These are phyloP conservation scores for Daedaleopsis sinensis DNA, from an alignment of 768 basidiomycete genomes.

Conservation along the genomic window DNA sequence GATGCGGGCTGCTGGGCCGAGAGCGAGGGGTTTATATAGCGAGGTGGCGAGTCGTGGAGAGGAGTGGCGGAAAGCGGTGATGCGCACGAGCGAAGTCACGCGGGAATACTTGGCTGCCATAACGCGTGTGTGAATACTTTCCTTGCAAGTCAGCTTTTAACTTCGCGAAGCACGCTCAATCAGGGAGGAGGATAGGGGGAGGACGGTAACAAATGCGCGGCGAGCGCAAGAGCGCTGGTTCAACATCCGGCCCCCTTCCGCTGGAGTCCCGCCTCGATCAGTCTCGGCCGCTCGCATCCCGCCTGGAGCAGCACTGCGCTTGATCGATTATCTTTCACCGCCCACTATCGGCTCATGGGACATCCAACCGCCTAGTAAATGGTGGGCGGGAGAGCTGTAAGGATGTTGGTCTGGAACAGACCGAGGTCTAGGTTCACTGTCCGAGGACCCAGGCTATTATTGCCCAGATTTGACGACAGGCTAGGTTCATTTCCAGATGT, in stretches of 20 bases:
- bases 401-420: background rate
- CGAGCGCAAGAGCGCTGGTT: background rate
- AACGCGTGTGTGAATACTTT: background rate
- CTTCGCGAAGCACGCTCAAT: slow-evolving; percentile 6
- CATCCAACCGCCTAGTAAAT: background rate
- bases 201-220: background rate
- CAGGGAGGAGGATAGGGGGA: background rate
- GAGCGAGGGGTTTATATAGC: slow-evolving; percentile 11
- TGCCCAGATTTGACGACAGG: too few relatives aligned
- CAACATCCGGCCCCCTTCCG: background rate
- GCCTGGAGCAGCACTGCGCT: background rate
- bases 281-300: background rate
- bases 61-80: background rate
- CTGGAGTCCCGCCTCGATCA: background rate
- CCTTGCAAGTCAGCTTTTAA: background rate
- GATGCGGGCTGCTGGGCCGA: background rate
- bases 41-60: background rate
- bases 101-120: slow-evolving; percentile 1
- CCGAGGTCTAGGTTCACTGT: background rate
- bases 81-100: slow-evolving; percentile 4
- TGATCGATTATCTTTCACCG: too few relatives aligned
- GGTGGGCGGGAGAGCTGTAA: background rate
- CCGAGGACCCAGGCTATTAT: too few relatives aligned
- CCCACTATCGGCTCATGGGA: background rate
- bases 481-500: too few relatives aligned